These are phyloP conservation scores for Rhodocollybia butyracea DNA, from an alignment of 768 basidiomycete genomes.

Conservation along the genomic window DNA sequence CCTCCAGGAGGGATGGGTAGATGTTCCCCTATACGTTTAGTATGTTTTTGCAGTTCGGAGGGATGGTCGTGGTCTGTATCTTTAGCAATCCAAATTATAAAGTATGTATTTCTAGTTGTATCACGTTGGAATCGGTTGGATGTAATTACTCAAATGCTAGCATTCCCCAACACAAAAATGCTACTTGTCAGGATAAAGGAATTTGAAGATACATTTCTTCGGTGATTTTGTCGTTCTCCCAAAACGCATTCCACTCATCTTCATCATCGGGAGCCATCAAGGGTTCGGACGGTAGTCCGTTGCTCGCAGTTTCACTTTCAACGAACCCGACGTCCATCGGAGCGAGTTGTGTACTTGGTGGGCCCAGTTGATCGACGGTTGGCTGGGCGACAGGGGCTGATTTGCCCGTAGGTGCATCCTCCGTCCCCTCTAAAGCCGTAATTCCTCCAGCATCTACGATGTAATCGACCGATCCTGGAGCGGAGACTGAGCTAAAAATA, in stretches of 20 bases:
- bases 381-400: constrained; percentile 9
- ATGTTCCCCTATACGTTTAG: neutral
- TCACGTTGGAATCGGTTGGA: no score
- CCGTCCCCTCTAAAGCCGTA: constrained; percentile 23
- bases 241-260: constrained; percentile 50
- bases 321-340: constrained; percentile 34
- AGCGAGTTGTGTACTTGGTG: constrained; percentile 19
- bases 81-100: no score
- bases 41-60: no score
- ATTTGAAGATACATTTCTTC: constrained; percentile 28
- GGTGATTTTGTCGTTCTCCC: constrained; percentile 38
- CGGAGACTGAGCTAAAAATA: constrained; percentile 69
- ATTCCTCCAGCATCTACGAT: constrained; percentile 66
- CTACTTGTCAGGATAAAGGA: neutral
- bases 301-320: constrained; percentile 19
- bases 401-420: constrained; percentile 5
- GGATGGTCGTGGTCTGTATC: neutral
- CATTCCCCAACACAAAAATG: no score
- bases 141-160: no score
- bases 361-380: constrained; percentile 4
- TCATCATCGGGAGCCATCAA: constrained; percentile 10
- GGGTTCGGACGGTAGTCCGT: constrained; percentile 19
- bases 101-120: no score
- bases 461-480: constrained; percentile 67
- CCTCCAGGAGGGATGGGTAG: neutral